These are phyloP conservation scores for Corymbia citriodora DNA, from an alignment of 441 rosid species.

Conservation along the genomic window DNA sequence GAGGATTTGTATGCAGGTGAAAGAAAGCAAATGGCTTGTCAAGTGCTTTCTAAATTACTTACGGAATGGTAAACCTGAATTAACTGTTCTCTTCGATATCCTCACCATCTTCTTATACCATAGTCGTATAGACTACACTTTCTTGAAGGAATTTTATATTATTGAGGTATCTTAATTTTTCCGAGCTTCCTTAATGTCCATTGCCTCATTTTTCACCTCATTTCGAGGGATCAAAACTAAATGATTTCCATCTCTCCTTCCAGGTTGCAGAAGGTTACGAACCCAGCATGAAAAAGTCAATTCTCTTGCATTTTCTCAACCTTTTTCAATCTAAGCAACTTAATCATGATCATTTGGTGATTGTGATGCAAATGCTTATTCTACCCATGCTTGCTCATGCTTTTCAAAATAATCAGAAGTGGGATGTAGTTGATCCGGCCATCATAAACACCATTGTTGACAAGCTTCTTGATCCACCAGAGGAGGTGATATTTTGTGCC, in stretches of 20 bases:
- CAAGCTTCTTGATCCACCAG: slow-evolving; percentile 99
- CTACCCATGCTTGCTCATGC: slow-evolving; percentile 98
- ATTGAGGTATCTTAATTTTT: slow-evolving; percentile 62
- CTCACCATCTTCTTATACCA: slow-evolving; percentile 89
- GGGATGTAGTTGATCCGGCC: slow-evolving; percentile 91
- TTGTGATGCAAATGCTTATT: slow-evolving; percentile 98
- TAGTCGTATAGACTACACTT: slow-evolving; percentile 93
- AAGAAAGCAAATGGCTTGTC: slow-evolving; percentile 99
- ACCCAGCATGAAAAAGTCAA: slow-evolving; percentile 70
- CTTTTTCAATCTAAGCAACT: slow-evolving; percentile 93
- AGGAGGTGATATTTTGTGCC: slow-evolving; percentile 54
- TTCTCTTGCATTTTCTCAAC: slow-evolving; percentile 77
- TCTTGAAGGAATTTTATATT: slow-evolving; percentile 93
- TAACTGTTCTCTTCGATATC: slow-evolving; percentile 84
- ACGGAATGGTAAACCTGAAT: slow-evolving; percentile 78
- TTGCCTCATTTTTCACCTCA: not conserved
- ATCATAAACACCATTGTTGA: slow-evolving; percentile 93
- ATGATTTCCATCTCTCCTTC: slow-evolving; percentile 1
- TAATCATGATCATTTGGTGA: slow-evolving; percentile 88
- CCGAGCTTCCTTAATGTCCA: not conserved
- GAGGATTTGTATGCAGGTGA: slow-evolving; percentile 58
- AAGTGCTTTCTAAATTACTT: slow-evolving; percentile 95
- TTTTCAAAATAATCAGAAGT: slow-evolving; percentile 78
- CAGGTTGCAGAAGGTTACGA: slow-evolving; percentile 97
- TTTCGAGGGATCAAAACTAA: not conserved